Conservation (phyloP, 2,329 filamentous ascomycete genomes). For the Epichloe sibirici region DNA sequence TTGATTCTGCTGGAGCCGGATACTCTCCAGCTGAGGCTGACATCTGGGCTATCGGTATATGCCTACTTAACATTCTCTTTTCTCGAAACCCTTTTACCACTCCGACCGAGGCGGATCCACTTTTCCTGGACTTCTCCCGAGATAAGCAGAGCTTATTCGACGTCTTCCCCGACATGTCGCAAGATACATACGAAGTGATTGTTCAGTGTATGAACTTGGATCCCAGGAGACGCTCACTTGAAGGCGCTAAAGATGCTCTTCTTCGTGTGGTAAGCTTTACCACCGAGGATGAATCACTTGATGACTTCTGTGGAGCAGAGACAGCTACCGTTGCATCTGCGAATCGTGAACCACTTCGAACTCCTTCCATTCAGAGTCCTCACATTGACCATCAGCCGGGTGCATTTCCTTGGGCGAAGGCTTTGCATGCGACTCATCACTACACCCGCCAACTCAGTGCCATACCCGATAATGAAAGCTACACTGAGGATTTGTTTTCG, state of each 20-base stretch:
- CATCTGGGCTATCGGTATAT: constrained; percentile 95
- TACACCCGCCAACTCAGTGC: constrained; percentile 69
- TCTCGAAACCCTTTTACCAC: constrained; percentile 91
- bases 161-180: constrained; percentile 96
- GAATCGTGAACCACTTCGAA: constrained; percentile 89
- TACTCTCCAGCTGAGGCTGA: constrained; percentile 92
- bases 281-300: constrained; percentile 77
- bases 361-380: constrained; percentile 85
- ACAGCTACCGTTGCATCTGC: constrained; percentile 67
- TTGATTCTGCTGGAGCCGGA: constrained; percentile 73
- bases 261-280: constrained; percentile 80
- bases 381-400: constrained; percentile 53
- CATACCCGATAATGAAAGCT: constrained; percentile 71
- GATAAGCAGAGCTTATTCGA: constrained; percentile 96
- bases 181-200: constrained; percentile 93
- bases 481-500: constrained; percentile 75
- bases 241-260: constrained; percentile 65
- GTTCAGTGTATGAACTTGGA: constrained; percentile 84
- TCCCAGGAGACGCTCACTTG: constrained; percentile 74
- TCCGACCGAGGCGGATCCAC: constrained; percentile 77
- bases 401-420: constrained; percentile 91
- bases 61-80: constrained; percentile 91
- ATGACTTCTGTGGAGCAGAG: constrained; percentile 85
- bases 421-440: constrained; percentile 63
- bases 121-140: constrained; percentile 85